Base-by-base conservation (phyloP, 2,329 filamentous ascomycete genomes). In the Neurospora crassa region DNA sequence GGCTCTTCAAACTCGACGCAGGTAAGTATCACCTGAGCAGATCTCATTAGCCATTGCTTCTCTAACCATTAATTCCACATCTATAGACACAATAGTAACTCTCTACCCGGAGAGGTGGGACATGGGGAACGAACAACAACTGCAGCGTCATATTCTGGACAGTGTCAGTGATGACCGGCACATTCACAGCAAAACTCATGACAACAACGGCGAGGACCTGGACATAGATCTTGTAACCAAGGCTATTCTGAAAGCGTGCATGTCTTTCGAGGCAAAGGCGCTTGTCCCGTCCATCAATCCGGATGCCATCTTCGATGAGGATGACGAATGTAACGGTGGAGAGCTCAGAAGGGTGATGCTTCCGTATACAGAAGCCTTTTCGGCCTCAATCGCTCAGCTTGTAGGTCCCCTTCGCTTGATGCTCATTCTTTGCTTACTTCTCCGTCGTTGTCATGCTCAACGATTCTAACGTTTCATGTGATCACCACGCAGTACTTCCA, bases 1-100 rank as follows among this genome's bases (percentile, higher is more conserved):
- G 70, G 70, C 70, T 71, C 10, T 71, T 71, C 70, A 71, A 69
- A 47, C 0, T 71, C 14, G 70, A 71, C 45, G 10, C 42, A 14
- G 53, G 53, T 63, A 63, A 34, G 53, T 16, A 5, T 34, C 16
- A 34, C 1, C 24, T 18, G 24, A 53, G 45, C 24, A 0, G 24
- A 11, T 29, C 11, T 18, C 16, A 63, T 63, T 8, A 34, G 2
- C 3, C 3, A 14, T 59, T 3, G 1, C 24, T 59, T 59, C 47
- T 29, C 20, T 59, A 59, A 59, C 14, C 14, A 59, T 29, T 2
- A 1, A 6, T 6, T 3, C 29, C 1, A 8, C 11, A 5, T 59
- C 47, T 59, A 0, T 16, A 63, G 67, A 71, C 14, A 71, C 70
- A 1, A 69, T 71, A 37, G 59, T 71, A 6, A 71, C 70, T 14